Evolutionary conservation across 768 basidiomycete species (phyloP).

Genomic region (Clitopilus hobsonii): DNA sequence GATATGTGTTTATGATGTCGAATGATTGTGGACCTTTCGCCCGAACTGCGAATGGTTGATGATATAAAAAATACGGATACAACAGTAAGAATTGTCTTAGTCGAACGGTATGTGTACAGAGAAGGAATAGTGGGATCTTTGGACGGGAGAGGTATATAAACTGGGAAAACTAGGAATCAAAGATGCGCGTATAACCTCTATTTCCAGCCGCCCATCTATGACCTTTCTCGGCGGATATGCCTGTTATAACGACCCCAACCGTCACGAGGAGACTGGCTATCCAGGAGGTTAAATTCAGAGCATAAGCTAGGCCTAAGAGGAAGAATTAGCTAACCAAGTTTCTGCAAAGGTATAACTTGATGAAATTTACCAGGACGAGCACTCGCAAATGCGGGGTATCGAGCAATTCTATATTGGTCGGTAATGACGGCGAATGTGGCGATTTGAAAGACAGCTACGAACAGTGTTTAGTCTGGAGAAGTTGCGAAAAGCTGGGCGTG

Average conservation of each 20-base stretch:
- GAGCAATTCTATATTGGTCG: conserved; percentile 44
- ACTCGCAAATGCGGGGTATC: conserved; percentile 47
- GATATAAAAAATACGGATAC: too few relatives aligned
- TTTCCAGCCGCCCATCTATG: conserved; percentile 76
- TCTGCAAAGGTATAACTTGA: not conserved
- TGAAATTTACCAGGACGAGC: conserved; percentile 53
- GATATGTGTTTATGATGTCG: too few relatives aligned
- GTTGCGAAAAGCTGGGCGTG: conserved; percentile 1
- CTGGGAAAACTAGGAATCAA: not conserved
- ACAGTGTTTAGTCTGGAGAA: not conserved
- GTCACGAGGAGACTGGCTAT: conserved; percentile 46
- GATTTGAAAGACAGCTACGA: conserved; percentile 56
- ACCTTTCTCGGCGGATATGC: conserved; percentile 56
- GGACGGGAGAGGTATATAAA: not conserved
- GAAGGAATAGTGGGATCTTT: not conserved
- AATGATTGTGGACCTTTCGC: too few relatives aligned
- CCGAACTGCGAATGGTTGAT: too few relatives aligned
- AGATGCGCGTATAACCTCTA: conserved; percentile 51
- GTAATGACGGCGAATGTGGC: conserved; percentile 61
- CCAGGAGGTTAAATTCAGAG: conserved; percentile 61
- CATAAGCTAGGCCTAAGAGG: conserved; percentile 53
- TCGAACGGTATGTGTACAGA: too few relatives aligned
- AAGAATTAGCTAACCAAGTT: not conserved
- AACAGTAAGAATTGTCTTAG: too few relatives aligned
- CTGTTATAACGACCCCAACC: conserved; percentile 54